Base-by-base conservation (phyloP, 306 rosid species). In the Vigna angularis region DNA sequence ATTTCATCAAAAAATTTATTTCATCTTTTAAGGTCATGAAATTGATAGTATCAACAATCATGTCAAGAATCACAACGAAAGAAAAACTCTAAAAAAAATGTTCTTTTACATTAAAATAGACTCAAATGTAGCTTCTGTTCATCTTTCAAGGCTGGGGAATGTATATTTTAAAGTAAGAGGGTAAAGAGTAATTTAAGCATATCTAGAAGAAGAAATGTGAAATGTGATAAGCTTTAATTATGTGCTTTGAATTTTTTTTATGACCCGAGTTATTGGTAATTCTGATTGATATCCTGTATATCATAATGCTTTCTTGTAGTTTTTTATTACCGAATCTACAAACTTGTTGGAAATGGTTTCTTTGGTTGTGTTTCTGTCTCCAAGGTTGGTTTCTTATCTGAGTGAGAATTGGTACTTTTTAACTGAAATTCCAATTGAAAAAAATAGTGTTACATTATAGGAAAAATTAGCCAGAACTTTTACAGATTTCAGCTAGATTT, bases 261-360 rank as follows among this genome's bases (percentile, higher is more conserved):
- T 49, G 20, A 36, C 56, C 38, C 17, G 74, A 32, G 62, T 28
- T 51, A 20, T 17, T 51, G 66, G 73, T 44, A 71, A 55, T 79
- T 63, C 50, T 30, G 30, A n/a, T 22, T 58, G 15, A 5, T 17
- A 69, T 56, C 32, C 15, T 20, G 28, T 26, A 26, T 15, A 17
- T 10, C 47, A 30, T 13, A 28, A 36, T 57, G 20, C 18, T 58
- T 20, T 20, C 38, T 45, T 55, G 13, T 9, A 9, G 9, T 10
- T 40, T 28, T 7, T 51, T 42, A 32, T 17, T 64, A 16, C 18
- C 22, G 44, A 52, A 74, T 34, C 1, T 74, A 50, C 48, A 30
- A 26, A 16, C 20, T 22, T 51, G 3, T 65, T 73, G 3, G 28
- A 48, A 24, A 20, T 67, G 28, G 67, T 63, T 70, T 62, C 3